Conservation (phyloP, 139 green algal species). For the Chlorella vulgaris region DNA sequence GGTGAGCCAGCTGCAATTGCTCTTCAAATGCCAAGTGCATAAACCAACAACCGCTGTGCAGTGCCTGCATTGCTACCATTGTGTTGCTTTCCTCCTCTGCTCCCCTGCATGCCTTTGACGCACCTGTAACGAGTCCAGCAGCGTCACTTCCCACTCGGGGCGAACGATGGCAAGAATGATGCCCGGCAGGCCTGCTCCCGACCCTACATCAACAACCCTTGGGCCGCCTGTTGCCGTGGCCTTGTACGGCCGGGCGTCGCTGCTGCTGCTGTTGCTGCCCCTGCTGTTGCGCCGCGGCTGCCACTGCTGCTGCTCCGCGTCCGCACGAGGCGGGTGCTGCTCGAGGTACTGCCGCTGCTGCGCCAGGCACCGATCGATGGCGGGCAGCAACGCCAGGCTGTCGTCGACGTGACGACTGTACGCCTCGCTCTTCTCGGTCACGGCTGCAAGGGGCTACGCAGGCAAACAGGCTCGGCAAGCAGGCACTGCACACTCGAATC, state of each 20-base stretch:
- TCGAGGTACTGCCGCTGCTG: neutral
- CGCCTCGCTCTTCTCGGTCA: conserved; percentile 61
- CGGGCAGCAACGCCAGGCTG: conserved; percentile 79
- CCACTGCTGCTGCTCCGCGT: neutral
- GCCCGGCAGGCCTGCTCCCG: conserved; percentile 86
- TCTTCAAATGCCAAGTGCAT: no score
- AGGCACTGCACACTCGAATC: no score
- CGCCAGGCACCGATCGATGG: conserved; percentile 53
- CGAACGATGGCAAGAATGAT: conserved; percentile 81
- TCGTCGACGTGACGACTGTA: conserved; percentile 76
- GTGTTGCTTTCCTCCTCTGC: no score
- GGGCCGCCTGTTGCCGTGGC: no score
- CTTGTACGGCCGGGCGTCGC: neutral
- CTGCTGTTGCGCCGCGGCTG: no score
- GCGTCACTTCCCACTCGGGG: conserved; percentile 76
- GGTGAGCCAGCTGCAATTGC: no score
- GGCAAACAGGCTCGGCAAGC: no score
- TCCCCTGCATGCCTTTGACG: no score
- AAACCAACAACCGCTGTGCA: no score
- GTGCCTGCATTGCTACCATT: neutral
- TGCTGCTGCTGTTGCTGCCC: neutral
- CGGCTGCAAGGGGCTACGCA: conserved; percentile 48
- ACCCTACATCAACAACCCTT: conserved; percentile 95
- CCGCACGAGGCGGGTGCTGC: neutral
- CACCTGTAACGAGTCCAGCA: conserved; percentile 78